Percentiles rank a stretch among this genome's conserved stretches.
Evolutionary conservation across 495 filamentous ascomycete genomes (phyloP).

Genomic region (Penicillium canariense): DNA sequence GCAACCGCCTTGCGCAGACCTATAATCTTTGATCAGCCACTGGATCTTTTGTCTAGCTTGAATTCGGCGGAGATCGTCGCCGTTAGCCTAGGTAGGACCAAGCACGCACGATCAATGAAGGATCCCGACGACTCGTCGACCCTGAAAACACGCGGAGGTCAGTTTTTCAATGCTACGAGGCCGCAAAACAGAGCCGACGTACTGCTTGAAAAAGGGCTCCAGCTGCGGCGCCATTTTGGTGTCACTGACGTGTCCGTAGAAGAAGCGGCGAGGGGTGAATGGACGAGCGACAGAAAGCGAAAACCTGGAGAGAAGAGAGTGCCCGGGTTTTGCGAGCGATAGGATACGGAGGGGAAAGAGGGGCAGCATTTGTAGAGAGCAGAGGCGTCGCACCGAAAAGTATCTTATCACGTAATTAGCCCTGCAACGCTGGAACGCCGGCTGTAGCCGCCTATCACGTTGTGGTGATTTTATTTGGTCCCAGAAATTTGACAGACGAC

Average conservation of each 20-base stretch:
- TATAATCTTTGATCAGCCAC: conserved; percentile 24
- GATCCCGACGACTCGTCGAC: conserved; percentile 75
- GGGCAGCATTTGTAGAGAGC: conserved; percentile 33
- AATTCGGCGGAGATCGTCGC: neutral
- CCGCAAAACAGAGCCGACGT: conserved; percentile 21
- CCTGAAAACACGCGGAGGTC: conserved; percentile 32
- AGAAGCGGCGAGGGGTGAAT: conserved; percentile 32
- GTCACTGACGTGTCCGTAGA: conserved; percentile 47
- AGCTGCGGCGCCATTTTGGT: conserved; percentile 79
- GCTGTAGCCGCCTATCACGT: conserved; percentile 26
- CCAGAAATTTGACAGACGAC: neutral
- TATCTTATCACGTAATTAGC: conserved; percentile 32
- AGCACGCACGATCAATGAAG: conserved; percentile 78
- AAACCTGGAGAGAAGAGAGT: conserved; percentile 23
- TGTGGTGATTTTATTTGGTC: conserved; percentile 5
- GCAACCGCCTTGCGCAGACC: conserved; percentile 85
- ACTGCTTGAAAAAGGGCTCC: conserved; percentile 81
- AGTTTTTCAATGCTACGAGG: neutral
- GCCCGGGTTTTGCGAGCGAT: conserved; percentile 26
- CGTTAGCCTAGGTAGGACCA: neutral
- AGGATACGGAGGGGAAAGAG: conserved; percentile 41
- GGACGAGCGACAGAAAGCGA: conserved; percentile 9
- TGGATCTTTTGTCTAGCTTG: neutral
- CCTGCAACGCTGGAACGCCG: conserved; percentile 14
- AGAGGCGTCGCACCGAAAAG: conserved; percentile 11